Evolutionary conservation across 1,139 yeast genomes (phyloP).

Genomic region (Taiozyma sp.): DNA sequence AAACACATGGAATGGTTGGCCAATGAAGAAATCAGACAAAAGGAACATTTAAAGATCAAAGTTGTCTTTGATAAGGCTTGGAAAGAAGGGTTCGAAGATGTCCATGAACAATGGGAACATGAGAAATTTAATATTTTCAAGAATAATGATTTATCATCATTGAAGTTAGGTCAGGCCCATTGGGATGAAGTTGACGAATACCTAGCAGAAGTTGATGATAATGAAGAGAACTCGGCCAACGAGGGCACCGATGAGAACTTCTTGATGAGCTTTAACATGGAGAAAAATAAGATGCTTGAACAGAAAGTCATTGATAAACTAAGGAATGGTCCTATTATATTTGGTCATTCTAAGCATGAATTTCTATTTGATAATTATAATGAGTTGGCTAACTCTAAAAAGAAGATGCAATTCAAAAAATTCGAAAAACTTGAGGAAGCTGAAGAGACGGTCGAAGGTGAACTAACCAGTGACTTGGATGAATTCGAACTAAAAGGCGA

Average conservation of each 20-base stretch:
- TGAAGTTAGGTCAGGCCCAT: conserved; percentile 29
- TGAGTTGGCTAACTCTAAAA: conserved; percentile 13
- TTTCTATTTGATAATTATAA: conserved; percentile 15
- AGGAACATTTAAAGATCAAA: conserved; percentile 30
- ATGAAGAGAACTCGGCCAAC: background rate
- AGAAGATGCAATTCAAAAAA: conserved; percentile 21
- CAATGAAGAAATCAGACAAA: conserved; percentile 35
- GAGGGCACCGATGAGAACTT: conserved; percentile 12
- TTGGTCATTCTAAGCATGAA: conserved; percentile 18
- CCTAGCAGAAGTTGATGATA: conserved; percentile 20
- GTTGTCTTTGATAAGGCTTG: conserved; percentile 32
- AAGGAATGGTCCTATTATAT: conserved; percentile 14
- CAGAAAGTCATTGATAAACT: conserved; percentile 17
- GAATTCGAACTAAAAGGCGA: conserved; percentile 12
- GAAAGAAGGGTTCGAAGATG: conserved; percentile 34
- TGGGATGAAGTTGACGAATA: conserved; percentile 37
- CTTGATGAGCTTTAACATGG: conserved; percentile 14
- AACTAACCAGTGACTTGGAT: background rate
- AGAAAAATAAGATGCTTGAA: conserved; percentile 18
- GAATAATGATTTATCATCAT: conserved; percentile 48
- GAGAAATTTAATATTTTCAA: conserved; percentile 49
- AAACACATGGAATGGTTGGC: conserved; percentile 46
- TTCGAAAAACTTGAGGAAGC: conserved; percentile 6
- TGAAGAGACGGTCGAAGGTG: background rate
- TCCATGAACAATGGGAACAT: conserved; percentile 30